Percentiles rank a stretch among this genome's conserved stretches.
These are phyloP conservation scores for Kazachstania taianensis DNA, from an alignment of 805 yeast genomes.

Conservation along the genomic window DNA sequence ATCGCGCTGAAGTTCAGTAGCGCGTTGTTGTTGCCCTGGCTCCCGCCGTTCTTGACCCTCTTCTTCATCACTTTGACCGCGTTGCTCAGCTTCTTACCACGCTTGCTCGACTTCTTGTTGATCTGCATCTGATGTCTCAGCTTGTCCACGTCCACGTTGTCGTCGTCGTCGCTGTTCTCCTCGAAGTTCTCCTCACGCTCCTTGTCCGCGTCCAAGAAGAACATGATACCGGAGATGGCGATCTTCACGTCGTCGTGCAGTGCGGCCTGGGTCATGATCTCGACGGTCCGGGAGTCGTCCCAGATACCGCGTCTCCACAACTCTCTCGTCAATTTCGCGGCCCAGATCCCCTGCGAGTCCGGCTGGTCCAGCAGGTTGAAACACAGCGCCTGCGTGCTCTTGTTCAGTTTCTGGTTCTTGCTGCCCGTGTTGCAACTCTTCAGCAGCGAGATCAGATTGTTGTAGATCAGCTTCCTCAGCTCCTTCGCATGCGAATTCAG, in stretches of 20 bases:
- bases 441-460: conserved; percentile 64
- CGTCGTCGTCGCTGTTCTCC: conserved; percentile 57
- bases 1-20: conserved; percentile 83
- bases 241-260: conserved; percentile 79
- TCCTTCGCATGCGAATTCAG: conserved; percentile 63
- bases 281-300: conserved; percentile 97
- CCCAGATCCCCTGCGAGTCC: conserved; percentile 86
- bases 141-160: conserved; percentile 61
- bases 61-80: conserved; percentile 65
- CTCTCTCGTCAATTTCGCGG: conserved; percentile 88
- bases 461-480: conserved; percentile 72
- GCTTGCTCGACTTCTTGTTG: conserved; percentile 71
- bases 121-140: conserved; percentile 73
- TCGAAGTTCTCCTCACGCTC: conserved; percentile 62
- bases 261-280: conserved; percentile 93
- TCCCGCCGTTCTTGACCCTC: conserved; percentile 46
- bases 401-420: conserved; percentile 79
- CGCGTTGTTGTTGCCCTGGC: conserved; percentile 34
- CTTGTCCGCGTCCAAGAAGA: conserved; percentile 91
- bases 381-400: conserved; percentile 83
- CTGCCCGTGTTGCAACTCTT: conserved; percentile 82
- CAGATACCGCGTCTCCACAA: conserved; percentile 96
- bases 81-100: conserved; percentile 67
- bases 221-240: conserved; percentile 78
- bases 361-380: conserved; percentile 77